A percentile compares a stretch with the other conserved stretches of the same genome.
phyloP scores from a whole-genome alignment of 441 rosid genomes.

The Adansonia rubrostipa region DNA sequence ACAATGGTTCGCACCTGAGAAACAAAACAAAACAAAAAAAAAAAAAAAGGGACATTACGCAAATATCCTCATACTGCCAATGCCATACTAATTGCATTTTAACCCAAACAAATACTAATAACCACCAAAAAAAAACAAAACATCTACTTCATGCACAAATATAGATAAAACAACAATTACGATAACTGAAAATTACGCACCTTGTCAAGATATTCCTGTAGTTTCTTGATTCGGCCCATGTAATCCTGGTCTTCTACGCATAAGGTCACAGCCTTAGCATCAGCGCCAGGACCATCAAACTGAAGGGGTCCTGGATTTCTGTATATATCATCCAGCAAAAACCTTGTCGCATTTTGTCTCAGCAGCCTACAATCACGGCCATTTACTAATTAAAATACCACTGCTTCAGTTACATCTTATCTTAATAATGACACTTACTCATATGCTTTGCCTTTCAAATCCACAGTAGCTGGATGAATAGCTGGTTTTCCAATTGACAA shows the following conservation, averaged over 20 bases:
- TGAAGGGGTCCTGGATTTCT: constrained; percentile 99
- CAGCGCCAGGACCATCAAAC: constrained; percentile 96
- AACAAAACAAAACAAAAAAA: no score
- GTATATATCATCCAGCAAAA: constrained; percentile 88
- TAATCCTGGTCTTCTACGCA: constrained; percentile 99
- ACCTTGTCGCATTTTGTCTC: constrained; percentile 67
- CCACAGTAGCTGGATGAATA: constrained; percentile 91
- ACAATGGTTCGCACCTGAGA: constrained; percentile 78
- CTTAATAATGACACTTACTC: constrained; percentile 58
- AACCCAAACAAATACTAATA: neutral
- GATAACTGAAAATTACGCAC: constrained; percentile 36
- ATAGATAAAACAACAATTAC: neutral
- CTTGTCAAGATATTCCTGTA: constrained; percentile 92
- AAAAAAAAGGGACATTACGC: neutral
- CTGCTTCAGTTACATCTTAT: neutral
- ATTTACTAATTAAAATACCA: constrained; percentile 7
- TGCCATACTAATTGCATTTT: neutral
- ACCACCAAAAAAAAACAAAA: neutral
- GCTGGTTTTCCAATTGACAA: constrained; percentile 90
- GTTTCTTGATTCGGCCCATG: constrained; percentile 96
- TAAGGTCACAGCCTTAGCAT: constrained; percentile 77
- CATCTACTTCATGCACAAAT: neutral
- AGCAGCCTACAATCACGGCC: constrained; percentile 61
- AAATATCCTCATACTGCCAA: neutral
- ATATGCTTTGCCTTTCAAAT: constrained; percentile 93